A percentile compares a stretch with the other conserved stretches of the same genome.
phyloP scores from a whole-genome alignment of 768 basidiomycete genomes.

The Suillus decipiens region DNA sequence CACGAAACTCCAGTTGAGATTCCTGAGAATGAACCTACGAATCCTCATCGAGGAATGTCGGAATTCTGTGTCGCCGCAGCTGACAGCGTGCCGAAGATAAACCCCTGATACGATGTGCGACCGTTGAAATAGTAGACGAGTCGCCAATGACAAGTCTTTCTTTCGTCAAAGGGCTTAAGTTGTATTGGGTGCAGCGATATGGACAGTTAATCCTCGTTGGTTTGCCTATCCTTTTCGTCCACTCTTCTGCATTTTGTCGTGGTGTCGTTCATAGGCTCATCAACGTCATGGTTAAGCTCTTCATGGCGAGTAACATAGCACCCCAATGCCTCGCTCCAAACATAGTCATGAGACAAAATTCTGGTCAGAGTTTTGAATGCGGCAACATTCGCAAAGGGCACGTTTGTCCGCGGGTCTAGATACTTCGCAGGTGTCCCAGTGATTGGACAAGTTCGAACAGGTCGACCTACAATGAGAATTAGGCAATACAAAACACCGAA shows the following conservation, averaged over 20 bases:
- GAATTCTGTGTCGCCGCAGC: background rate
- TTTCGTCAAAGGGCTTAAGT: background rate
- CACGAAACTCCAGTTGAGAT: background rate
- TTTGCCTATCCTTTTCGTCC: conserved; percentile 9
- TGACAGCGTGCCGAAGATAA: background rate
- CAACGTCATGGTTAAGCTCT: conserved; percentile 5
- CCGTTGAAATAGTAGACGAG: background rate
- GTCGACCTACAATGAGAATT: conserved; percentile 51
- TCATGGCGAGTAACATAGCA: conserved; percentile 38
- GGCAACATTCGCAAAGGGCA: conserved; percentile 71
- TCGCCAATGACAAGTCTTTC: background rate
- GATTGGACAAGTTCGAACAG: conserved; percentile 67
- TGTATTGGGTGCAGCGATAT: background rate
- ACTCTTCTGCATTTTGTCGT: conserved; percentile 1
- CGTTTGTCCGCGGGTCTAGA: conserved; percentile 74
- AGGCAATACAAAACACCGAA: conserved; percentile 2
- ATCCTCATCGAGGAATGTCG: background rate
- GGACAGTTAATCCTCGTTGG: background rate
- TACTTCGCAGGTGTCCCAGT: conserved; percentile 81
- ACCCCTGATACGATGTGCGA: background rate
- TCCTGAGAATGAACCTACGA: background rate
- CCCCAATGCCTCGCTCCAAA: conserved; percentile 55
- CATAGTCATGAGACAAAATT: conserved; percentile 65
- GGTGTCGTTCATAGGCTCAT: conserved; percentile 7
- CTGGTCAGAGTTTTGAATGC: conserved; percentile 67